phyloP scores from a whole-genome alignment of 805 yeast genomes.

The Spathaspora arborariae region DNA sequence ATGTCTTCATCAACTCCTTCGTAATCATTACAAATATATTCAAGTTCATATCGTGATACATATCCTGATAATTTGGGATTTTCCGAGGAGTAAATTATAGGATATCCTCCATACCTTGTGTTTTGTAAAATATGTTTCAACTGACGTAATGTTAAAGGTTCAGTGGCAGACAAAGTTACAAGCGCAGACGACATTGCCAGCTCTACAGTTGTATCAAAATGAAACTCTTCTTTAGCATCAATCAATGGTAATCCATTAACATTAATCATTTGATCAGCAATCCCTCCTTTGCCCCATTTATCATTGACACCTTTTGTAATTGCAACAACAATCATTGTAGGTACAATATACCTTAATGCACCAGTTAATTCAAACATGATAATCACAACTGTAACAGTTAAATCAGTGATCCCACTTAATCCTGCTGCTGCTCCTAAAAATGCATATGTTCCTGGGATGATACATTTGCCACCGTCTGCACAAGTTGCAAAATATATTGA shows the following conservation, averaged over 20 bases:
- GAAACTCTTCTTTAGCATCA: conserved; percentile 65
- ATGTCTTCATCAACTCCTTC: conserved; percentile 10
- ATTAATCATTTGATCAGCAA: conserved; percentile 91
- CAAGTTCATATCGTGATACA: conserved; percentile 41
- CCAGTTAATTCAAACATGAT: conserved; percentile 97
- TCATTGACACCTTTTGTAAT: conserved; percentile 79
- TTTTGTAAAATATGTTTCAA: conserved; percentile 29
- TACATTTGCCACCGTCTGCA: conserved; percentile 43
- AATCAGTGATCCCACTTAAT: conserved; percentile 87
- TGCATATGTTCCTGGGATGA: conserved; percentile 94
- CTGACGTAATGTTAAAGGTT: conserved; percentile 23
- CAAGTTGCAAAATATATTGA: conserved; percentile 33
- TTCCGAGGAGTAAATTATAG: conserved; percentile 43
- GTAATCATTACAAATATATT: conserved; percentile 19
- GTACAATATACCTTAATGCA: conserved; percentile 84
- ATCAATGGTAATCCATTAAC: conserved; percentile 86
- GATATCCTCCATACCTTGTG: conserved; percentile 46
- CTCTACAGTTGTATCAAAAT: conserved; percentile 39
- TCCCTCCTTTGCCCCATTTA: conserved; percentile 74
- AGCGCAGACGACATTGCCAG: conserved; percentile 56
- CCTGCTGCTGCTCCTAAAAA: conserved; percentile 96
- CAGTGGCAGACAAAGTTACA: conserved; percentile 33
- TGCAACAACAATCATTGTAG: conserved; percentile 95
- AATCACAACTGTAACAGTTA: conserved; percentile 89
- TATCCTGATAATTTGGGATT: conserved; percentile 43